A percentile compares a stretch with the other conserved stretches of the same genome.
Conservation (phyloP, 2,329 filamentous ascomycete genomes). For the Paraphoma sp. region DNA sequence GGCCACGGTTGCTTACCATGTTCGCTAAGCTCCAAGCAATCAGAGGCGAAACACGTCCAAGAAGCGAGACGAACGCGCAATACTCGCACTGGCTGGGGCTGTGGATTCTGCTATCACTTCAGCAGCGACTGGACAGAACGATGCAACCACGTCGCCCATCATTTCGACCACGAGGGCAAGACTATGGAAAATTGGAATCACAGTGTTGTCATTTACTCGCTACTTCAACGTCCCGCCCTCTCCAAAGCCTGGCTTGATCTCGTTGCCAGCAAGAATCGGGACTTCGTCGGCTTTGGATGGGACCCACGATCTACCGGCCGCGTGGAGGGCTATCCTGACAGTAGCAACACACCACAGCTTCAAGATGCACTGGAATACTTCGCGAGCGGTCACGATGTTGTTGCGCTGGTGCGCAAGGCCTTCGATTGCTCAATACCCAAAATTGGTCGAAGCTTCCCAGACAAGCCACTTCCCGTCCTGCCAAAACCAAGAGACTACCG, state of each 20-base stretch:
- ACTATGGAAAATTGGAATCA: constrained; percentile 71
- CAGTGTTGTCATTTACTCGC: constrained; percentile 68
- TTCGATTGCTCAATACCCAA: constrained; percentile 21
- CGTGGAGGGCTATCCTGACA: constrained; percentile 39
- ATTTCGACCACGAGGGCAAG: constrained; percentile 61
- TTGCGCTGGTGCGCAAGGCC: constrained; percentile 28
- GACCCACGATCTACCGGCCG: constrained; percentile 31
- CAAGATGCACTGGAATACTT: constrained; percentile 41
- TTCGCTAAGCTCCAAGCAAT: constrained; percentile 48
- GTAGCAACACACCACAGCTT: constrained; percentile 21
- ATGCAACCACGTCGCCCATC: constrained; percentile 69
- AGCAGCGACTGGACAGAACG: constrained; percentile 67
- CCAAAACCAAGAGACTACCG: constrained; percentile 14
- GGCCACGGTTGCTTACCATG: constrained; percentile 64
- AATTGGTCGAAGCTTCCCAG: neutral
- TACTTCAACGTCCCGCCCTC: constrained; percentile 68
- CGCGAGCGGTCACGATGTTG: constrained; percentile 17
- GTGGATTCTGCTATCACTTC: constrained; percentile 70
- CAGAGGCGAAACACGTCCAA: constrained; percentile 55
- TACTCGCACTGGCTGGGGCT: constrained; percentile 67
- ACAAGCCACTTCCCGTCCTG: constrained; percentile 10
- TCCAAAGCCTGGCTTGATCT: constrained; percentile 57
- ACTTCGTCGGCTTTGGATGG: constrained; percentile 26
- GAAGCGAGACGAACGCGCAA: constrained; percentile 44
- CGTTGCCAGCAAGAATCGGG: constrained; percentile 22